Percentiles rank a stretch among this genome's conserved stretches.
phyloP scores from a whole-genome alignment of 2,329 filamentous ascomycete species.

The Pseudocercospora cruenta region DNA sequence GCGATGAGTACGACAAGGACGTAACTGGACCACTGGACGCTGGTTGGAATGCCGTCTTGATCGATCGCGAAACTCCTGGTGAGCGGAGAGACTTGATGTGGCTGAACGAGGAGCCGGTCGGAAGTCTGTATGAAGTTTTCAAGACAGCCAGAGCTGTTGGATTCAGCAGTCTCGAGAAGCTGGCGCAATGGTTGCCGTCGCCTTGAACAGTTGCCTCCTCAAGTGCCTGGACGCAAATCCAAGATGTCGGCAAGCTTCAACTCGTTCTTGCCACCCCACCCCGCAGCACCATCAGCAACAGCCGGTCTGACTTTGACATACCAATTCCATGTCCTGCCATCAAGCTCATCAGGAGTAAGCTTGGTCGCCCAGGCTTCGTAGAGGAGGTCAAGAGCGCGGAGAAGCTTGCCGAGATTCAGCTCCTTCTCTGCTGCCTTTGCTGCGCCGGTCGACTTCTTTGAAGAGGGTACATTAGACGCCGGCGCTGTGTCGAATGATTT shows the following conservation, averaged over 20 bases:
- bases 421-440: slow-evolving; percentile 64
- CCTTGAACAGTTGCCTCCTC: background rate
- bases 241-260: slow-evolving; percentile 70
- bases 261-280: slow-evolving; percentile 81
- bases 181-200: slow-evolving; percentile 32
- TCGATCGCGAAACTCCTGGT: slow-evolving; percentile 42
- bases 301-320: slow-evolving; percentile 77
- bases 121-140: slow-evolving; percentile 25
- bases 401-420: slow-evolving; percentile 68
- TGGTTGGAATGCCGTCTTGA: slow-evolving; percentile 52
- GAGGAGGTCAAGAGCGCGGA: slow-evolving; percentile 72
- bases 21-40: slow-evolving; percentile 52
- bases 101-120: slow-evolving; percentile 25
- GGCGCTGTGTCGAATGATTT: slow-evolving; percentile 61
- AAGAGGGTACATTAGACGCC: slow-evolving; percentile 31
- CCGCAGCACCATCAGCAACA: slow-evolving; percentile 71
- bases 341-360: slow-evolving; percentile 67
- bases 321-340: slow-evolving; percentile 79
- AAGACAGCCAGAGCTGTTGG: slow-evolving; percentile 28
- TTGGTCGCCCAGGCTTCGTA: slow-evolving; percentile 74
- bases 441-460: slow-evolving; percentile 59
- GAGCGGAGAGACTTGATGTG: slow-evolving; percentile 24
- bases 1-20: slow-evolving; percentile 59
- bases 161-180: slow-evolving; percentile 29
- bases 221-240: slow-evolving; percentile 50